Conservation (phyloP, 179 eudicot genomes). For the Carnegiea gigantea region DNA sequence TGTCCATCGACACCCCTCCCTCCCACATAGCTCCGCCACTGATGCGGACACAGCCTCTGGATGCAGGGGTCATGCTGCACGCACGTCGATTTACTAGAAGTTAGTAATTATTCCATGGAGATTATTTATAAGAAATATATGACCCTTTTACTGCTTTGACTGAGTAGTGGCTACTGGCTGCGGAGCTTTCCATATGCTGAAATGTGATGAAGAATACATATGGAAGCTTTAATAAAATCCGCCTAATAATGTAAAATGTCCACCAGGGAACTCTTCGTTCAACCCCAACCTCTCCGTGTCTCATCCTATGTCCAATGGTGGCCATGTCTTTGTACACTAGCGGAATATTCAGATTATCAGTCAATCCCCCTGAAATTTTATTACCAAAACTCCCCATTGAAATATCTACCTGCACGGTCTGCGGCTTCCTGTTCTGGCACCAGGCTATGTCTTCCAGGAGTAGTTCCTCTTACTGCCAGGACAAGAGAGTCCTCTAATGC, state of each 20-base stretch:
- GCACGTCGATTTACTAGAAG: background rate
- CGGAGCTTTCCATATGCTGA: conserved; percentile 6
- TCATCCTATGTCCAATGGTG: conserved; percentile 19
- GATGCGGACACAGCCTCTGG: background rate
- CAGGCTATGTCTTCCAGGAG: conserved; percentile 27
- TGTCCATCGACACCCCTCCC: too few species aligned
- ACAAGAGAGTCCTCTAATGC: conserved; percentile 21
- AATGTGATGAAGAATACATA: background rate
- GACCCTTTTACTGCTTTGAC: background rate
- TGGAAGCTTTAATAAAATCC: background rate
- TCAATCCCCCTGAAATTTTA: conserved; percentile 15
- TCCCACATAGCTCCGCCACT: too few species aligned
- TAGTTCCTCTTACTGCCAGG: conserved; percentile 20
- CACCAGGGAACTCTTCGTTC: conserved; percentile 26
- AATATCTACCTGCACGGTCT: conserved; percentile 30
- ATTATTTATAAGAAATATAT: background rate
- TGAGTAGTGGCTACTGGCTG: background rate
- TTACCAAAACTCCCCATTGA: conserved; percentile 25
- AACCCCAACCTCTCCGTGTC: conserved; percentile 15
- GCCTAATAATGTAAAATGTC: conserved; percentile 2
- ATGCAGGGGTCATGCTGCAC: background rate
- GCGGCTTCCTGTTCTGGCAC: conserved; percentile 26
- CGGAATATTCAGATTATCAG: conserved; percentile 29
- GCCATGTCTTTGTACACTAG: conserved; percentile 30
- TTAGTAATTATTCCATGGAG: background rate